Evolutionary conservation across 257 asterid genomes (phyloP).

Genomic region (Solanum acaule): DNA sequence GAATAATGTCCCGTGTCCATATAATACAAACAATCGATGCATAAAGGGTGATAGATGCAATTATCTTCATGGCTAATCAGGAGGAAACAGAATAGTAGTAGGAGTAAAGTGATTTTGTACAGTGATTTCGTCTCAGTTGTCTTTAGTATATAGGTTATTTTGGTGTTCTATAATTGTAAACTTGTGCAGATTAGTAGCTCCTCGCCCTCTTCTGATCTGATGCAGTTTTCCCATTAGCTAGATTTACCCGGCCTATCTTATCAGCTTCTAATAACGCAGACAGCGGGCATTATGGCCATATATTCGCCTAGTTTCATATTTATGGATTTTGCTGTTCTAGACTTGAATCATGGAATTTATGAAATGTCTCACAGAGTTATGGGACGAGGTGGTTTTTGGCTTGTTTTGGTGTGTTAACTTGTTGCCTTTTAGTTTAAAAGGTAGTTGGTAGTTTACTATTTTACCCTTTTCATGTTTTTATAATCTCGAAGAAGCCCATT

Average conservation of each 20-base stretch:
- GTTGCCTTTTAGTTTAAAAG: no score
- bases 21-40: conserved; percentile 50
- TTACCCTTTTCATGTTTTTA: background rate
- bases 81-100: background rate
- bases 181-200: conserved; percentile 23
- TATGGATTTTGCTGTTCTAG: background rate
- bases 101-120: conserved; percentile 16
- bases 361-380: background rate
- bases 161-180: conserved; percentile 8
- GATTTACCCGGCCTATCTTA: background rate
- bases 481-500: no score
- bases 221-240: background rate
- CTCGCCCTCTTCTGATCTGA: background rate
- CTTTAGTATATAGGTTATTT: conserved; percentile 1
- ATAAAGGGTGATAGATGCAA: conserved; percentile 68
- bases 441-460: no score
- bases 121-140: conserved; percentile 8
- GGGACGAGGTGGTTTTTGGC: background rate
- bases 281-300: background rate
- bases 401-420: background rate
- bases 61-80: conserved; percentile 38
- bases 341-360: background rate
- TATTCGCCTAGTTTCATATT: background rate
- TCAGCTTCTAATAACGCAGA: background rate
- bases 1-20: conserved; percentile 53